A percentile compares a stretch with the other conserved stretches of the same genome.
Conservation (phyloP, 257 asterid genomes). For the Cruciata laevipes region DNA sequence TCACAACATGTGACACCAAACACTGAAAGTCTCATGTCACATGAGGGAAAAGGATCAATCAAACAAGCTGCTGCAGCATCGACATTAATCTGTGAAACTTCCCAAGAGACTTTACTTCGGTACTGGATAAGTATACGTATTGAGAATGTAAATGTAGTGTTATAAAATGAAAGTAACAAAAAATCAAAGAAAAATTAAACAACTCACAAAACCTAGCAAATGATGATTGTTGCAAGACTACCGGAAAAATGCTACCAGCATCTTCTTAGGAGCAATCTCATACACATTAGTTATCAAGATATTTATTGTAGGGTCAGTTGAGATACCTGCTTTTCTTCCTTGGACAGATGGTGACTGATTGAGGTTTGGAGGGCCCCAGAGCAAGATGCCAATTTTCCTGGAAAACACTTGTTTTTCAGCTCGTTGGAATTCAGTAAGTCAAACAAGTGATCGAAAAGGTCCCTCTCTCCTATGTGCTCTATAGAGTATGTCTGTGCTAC, state of each 20-base stretch:
- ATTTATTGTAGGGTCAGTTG: not conserved
- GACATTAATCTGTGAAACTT: not conserved
- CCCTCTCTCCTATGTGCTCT: slow-evolving; percentile 45
- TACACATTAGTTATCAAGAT: not conserved
- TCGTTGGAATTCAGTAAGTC: slow-evolving; percentile 30
- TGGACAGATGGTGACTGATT: slow-evolving; percentile 39
- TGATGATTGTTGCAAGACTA: not conserved
- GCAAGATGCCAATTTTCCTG: slow-evolving; percentile 39
- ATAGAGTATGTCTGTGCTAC: too few relatives aligned
- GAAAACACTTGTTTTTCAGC: slow-evolving; percentile 24
- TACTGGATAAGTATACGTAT: not conserved
- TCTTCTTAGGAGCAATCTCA: not conserved
- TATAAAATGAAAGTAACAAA: too few relatives aligned
- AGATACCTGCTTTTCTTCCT: slow-evolving; percentile 45
- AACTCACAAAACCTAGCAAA: not conserved
- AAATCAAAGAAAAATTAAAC: not conserved
- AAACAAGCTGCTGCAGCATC: too few relatives aligned
- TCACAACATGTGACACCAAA: too few relatives aligned
- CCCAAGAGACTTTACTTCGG: not conserved
- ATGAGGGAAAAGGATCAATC: too few relatives aligned
- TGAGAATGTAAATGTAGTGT: not conserved
- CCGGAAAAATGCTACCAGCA: not conserved
- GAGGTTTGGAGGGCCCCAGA: slow-evolving; percentile 45
- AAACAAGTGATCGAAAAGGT: slow-evolving; percentile 42
- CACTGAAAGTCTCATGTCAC: too few relatives aligned